A percentile compares a stretch with the other conserved stretches of the same genome.
Conservation (phyloP, 352 stramenopile species). For the Peronospora farinosa region DNA sequence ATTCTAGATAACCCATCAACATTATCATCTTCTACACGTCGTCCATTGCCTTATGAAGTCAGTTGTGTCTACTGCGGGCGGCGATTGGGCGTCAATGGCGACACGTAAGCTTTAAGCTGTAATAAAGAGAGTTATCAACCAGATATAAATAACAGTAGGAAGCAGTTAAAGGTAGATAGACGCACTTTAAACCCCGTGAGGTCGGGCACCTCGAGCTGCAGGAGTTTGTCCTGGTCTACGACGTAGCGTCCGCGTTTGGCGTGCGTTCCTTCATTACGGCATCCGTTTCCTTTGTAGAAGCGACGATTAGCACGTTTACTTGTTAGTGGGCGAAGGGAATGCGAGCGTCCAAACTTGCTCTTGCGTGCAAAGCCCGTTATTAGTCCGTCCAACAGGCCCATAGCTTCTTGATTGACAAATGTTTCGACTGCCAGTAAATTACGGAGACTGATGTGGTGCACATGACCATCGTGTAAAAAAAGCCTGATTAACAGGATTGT, state of each 20-base stretch:
- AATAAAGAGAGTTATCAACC: neutral
- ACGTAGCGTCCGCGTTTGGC: conserved; percentile 90
- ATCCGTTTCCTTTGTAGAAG: conserved; percentile 95
- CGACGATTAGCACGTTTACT: conserved; percentile 91
- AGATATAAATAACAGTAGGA: neutral
- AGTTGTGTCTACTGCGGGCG: conserved; percentile 28
- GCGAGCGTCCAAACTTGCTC: conserved; percentile 82
- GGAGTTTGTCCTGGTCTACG: conserved; percentile 86
- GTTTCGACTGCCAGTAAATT: conserved; percentile 22
- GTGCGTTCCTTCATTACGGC: conserved; percentile 88
- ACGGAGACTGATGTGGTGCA: conserved; percentile 1
- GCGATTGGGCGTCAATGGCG: conserved; percentile 58
- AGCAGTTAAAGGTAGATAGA: neutral
- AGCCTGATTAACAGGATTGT: no score
- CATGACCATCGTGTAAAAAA: neutral
- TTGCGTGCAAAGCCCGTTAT: conserved; percentile 62
- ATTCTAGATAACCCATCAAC: conserved; percentile 19
- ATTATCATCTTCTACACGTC: neutral
- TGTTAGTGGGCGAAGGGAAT: conserved; percentile 84
- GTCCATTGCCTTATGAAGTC: conserved; percentile 15
- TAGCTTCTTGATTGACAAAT: conserved; percentile 14
- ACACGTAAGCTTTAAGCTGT: conserved; percentile 80
- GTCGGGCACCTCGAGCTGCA: conserved; percentile 91
- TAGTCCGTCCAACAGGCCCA: conserved; percentile 75
- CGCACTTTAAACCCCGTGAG: conserved; percentile 88